Evolutionary conservation across 1,284 basidiomycete species (phyloP).

Genomic region (Ustanciosporium gigantosporum): DNA sequence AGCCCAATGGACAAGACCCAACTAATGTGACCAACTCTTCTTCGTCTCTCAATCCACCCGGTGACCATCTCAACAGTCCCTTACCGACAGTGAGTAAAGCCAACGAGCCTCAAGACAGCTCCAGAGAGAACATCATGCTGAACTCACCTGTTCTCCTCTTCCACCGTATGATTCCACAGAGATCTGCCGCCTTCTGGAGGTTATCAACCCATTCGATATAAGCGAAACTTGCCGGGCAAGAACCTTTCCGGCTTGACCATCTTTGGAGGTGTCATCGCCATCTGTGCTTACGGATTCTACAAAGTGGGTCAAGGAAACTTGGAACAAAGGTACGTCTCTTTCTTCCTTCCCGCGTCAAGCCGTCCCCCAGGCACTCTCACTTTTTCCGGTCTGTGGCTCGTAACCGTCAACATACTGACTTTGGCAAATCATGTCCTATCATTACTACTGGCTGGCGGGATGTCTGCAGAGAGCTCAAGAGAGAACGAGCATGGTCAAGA

Average conservation of each 20-base stretch:
- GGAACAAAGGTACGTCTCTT: conserved; percentile 77
- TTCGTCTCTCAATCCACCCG: no score
- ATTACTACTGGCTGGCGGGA: background rate
- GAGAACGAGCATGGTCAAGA: conserved; percentile 93
- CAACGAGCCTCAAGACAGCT: background rate
- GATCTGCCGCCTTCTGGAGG: conserved; percentile 94
- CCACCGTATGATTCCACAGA: conserved; percentile 67
- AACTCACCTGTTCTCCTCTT: background rate
- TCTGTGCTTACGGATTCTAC: conserved; percentile 93
- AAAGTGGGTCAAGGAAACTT: conserved; percentile 84
- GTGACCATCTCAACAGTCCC: conserved; percentile 18
- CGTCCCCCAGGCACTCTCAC: no score
- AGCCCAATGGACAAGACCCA: no score
- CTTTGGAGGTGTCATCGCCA: conserved; percentile 78
- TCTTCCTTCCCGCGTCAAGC: background rate
- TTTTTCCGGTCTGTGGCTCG: no score
- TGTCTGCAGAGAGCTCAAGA: conserved; percentile 80
- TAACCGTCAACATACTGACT: background rate
- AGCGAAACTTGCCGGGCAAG: conserved; percentile 88
- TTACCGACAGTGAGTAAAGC: conserved; percentile 36
- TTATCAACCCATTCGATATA: conserved; percentile 91
- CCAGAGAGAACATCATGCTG: background rate
- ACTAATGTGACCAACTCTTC: no score
- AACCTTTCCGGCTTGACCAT: conserved; percentile 86
- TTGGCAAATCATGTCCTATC: background rate